Evolutionary conservation across 129 eudicot species (phyloP).

Genomic region (Calendula officinalis): DNA sequence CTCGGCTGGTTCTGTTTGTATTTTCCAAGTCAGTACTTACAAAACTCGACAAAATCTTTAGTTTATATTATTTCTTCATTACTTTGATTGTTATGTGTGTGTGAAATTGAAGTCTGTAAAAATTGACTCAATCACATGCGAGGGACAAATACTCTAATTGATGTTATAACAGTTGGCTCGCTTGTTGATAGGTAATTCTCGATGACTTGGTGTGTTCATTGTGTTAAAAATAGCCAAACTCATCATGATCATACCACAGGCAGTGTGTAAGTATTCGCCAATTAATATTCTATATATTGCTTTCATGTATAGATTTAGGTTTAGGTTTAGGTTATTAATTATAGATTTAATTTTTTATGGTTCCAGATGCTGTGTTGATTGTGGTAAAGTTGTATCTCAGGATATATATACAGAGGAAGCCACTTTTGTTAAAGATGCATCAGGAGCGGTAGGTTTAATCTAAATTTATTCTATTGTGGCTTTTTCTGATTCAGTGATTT

Average conservation of each 20-base stretch:
- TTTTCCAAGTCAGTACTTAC: too few relatives aligned
- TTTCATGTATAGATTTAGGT: too few relatives aligned
- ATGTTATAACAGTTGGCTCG: neutral
- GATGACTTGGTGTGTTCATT: constrained; percentile 35
- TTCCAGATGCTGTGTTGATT: constrained; percentile 43
- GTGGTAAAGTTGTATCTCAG: constrained; percentile 43
- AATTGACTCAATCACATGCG: neutral
- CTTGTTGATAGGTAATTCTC: neutral
- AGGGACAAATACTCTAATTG: neutral
- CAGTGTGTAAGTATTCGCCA: constrained; percentile 18
- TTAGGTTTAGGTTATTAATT: too few relatives aligned
- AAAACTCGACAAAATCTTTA: too few relatives aligned
- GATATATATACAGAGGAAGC: constrained; percentile 36
- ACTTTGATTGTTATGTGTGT: neutral
- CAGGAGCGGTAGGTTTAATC: constrained; percentile 37
- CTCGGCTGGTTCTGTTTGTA: too few relatives aligned
- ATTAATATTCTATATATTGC: too few relatives aligned
- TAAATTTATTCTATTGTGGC: neutral
- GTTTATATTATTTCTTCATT: too few relatives aligned
- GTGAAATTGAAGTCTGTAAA: neutral
- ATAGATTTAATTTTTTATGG: neutral
- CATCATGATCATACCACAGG: constrained; percentile 33
- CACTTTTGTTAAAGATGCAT: constrained; percentile 39
- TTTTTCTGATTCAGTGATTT: neutral
- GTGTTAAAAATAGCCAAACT: constrained; percentile 24